Evolutionary conservation across 345 rosid genomes (phyloP).

Genomic region (Odontarrhena argentea): DNA sequence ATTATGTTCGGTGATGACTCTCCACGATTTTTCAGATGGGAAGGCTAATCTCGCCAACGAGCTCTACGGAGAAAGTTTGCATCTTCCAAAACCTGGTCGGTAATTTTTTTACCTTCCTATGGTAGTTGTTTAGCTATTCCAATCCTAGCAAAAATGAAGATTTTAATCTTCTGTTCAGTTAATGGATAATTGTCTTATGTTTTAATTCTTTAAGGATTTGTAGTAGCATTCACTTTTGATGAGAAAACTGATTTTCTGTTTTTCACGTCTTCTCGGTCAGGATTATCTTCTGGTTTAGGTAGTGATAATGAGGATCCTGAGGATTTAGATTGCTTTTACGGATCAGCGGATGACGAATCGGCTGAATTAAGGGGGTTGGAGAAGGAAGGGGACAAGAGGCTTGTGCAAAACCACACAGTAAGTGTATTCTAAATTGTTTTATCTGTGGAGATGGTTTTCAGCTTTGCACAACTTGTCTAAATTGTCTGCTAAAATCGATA

Average conservation of each 20-base stretch:
- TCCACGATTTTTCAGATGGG: constrained; percentile 37
- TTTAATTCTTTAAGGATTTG: background rate
- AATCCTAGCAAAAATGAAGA: background rate
- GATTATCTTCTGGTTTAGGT: constrained; percentile 31
- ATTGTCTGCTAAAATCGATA: constrained; percentile 12
- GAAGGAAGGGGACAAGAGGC: constrained; percentile 55
- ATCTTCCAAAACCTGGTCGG: constrained; percentile 37
- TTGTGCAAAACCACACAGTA: constrained; percentile 54
- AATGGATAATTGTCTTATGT: background rate
- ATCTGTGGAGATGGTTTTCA: background rate
- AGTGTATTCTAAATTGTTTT: background rate
- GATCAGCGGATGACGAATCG: constrained; percentile 50
- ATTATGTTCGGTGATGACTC: constrained; percentile 10
- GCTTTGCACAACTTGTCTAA: constrained; percentile 11
- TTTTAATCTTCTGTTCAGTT: background rate
- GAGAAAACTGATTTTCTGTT: background rate
- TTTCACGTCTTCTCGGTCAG: background rate
- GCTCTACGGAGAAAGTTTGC: constrained; percentile 56
- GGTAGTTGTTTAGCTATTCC: background rate
- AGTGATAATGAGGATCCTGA: constrained; percentile 34
- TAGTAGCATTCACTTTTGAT: background rate
- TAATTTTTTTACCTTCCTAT: constrained; percentile 4
- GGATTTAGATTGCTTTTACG: constrained; percentile 51
- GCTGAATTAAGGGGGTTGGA: constrained; percentile 43
- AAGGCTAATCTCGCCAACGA: constrained; percentile 52